Evolutionary conservation across 2,329 filamentous ascomycete genomes (phyloP).

Genomic region (Calonectria hawksworthii): DNA sequence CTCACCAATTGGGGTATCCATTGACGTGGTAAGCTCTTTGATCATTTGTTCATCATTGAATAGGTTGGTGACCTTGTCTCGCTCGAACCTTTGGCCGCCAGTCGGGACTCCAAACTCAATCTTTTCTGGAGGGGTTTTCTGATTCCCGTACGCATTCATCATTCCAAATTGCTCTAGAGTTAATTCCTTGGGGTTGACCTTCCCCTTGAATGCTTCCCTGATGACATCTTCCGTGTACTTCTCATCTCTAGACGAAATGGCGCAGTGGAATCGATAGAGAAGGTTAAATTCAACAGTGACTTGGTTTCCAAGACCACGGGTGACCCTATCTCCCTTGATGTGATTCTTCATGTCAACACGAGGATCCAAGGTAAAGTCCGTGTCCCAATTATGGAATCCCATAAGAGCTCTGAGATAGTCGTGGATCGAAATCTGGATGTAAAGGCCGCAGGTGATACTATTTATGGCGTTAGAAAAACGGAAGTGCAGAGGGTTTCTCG

Average conservation of each 20-base stretch:
- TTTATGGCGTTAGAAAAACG: background rate
- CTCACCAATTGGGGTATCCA: conserved; percentile 53
- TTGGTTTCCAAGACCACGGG: conserved; percentile 51
- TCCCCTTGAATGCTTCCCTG: background rate
- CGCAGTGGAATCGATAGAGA: conserved; percentile 52
- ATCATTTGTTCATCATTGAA: conserved; percentile 34
- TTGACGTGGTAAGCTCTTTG: conserved; percentile 56
- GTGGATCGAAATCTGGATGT: conserved; percentile 63
- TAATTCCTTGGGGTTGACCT: background rate
- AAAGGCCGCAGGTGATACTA: conserved; percentile 67
- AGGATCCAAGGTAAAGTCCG: conserved; percentile 68
- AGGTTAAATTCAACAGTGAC: conserved; percentile 53
- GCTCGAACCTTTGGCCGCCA: conserved; percentile 10
- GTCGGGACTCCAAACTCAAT: conserved; percentile 26
- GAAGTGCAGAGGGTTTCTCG: no score
- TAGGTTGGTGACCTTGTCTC: conserved; percentile 26
- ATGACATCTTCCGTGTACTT: conserved; percentile 46
- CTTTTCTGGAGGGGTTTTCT: background rate
- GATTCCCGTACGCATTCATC: background rate
- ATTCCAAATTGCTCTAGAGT: background rate
- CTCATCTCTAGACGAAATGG: conserved; percentile 50
- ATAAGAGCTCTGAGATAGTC: conserved; percentile 57
- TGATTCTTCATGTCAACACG: conserved; percentile 34
- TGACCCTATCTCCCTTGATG: conserved; percentile 41
- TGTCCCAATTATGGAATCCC: conserved; percentile 66